phyloP scores from a whole-genome alignment of 2,329 filamentous ascomycete genomes.

The Pseudopyricularia cyperi region DNA sequence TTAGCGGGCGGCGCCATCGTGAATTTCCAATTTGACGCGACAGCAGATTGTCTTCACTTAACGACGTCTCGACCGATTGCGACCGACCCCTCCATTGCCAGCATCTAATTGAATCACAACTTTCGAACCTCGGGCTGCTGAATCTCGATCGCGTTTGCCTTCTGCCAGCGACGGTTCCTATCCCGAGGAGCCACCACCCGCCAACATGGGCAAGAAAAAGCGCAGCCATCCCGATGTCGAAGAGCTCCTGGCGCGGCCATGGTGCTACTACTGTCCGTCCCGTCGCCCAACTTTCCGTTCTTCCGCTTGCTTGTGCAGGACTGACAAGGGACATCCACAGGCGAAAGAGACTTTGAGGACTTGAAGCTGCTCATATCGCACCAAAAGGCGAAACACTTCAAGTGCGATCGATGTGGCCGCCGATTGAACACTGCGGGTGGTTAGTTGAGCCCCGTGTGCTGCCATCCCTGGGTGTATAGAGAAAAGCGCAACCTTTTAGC shows the following conservation, averaged over 20 bases:
- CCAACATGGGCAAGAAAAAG: slow-evolving; percentile 77
- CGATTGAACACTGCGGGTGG: slow-evolving; percentile 90
- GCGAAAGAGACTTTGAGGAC: slow-evolving; percentile 95
- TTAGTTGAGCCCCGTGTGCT: slow-evolving; percentile 27
- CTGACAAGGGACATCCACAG: slow-evolving; percentile 19
- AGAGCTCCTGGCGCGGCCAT: slow-evolving; percentile 75
- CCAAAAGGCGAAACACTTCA: slow-evolving; percentile 99
- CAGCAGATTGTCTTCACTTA: not conserved
- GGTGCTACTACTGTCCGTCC: slow-evolving; percentile 87
- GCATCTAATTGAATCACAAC: not conserved
- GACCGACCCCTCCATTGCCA: not conserved
- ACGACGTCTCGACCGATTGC: not conserved
- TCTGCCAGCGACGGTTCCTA: too few relatives aligned
- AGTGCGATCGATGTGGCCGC: slow-evolving; percentile 82
- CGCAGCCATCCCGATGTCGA: slow-evolving; percentile 75
- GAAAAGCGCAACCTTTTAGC: not conserved
- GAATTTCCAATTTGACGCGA: not conserved
- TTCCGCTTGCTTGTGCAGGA: not conserved
- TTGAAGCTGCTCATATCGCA: slow-evolving; percentile 92
- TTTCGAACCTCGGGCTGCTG: too few relatives aligned
- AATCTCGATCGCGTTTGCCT: too few relatives aligned
- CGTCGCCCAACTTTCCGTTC: slow-evolving; percentile 1
- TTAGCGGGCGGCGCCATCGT: not conserved
- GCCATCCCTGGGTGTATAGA: not conserved
- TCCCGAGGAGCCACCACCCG: not conserved